These are phyloP conservation scores for Eimeria nieschulzi DNA, from an alignment of 169 alveolate genomes.

Conservation along the genomic window DNA sequence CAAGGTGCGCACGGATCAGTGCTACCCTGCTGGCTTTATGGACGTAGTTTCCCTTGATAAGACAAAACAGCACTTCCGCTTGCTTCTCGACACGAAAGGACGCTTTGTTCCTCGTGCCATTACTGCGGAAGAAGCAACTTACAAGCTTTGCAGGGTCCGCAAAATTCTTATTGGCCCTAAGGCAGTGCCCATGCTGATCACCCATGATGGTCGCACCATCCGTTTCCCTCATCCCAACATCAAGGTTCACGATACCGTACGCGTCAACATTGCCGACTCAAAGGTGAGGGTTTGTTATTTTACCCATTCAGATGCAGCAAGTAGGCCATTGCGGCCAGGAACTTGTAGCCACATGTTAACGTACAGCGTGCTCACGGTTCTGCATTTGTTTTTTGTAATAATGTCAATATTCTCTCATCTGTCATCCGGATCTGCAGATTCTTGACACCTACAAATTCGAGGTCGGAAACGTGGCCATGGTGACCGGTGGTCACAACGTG, in stretches of 20 bases:
- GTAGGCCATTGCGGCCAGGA: not conserved
- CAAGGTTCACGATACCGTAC: slow-evolving; percentile 96
- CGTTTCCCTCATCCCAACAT: slow-evolving; percentile 98
- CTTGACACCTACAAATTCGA: slow-evolving; percentile 95
- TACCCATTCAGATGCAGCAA: not conserved
- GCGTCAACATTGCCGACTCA: slow-evolving; percentile 95
- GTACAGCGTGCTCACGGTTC: not conserved
- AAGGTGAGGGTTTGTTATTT: slow-evolving; percentile 84
- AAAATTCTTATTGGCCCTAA: slow-evolving; percentile 95
- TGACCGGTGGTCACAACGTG: slow-evolving; percentile 98
- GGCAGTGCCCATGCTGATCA: slow-evolving; percentile 95
- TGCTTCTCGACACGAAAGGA: slow-evolving; percentile 98
- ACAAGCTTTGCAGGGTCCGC: slow-evolving; percentile 96
- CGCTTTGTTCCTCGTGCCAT: slow-evolving; percentile 96
- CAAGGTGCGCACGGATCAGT: slow-evolving; percentile 96
- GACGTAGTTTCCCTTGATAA: slow-evolving; percentile 92
- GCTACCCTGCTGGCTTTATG: slow-evolving; percentile 98
- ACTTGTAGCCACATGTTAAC: not conserved
- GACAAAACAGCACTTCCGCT: slow-evolving; percentile 95
- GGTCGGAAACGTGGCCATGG: slow-evolving; percentile 94
- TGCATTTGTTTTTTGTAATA: not conserved
- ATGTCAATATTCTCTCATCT: not conserved
- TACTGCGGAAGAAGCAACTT: slow-evolving; percentile 89
- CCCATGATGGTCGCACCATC: slow-evolving; percentile 99
- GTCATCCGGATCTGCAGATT: slow-evolving; percentile 70